Evolutionary conservation across 345 rosid genomes (phyloP), one percentile per base, ranked within the genome.

Genomic region (Ceriops decandra): DNA sequence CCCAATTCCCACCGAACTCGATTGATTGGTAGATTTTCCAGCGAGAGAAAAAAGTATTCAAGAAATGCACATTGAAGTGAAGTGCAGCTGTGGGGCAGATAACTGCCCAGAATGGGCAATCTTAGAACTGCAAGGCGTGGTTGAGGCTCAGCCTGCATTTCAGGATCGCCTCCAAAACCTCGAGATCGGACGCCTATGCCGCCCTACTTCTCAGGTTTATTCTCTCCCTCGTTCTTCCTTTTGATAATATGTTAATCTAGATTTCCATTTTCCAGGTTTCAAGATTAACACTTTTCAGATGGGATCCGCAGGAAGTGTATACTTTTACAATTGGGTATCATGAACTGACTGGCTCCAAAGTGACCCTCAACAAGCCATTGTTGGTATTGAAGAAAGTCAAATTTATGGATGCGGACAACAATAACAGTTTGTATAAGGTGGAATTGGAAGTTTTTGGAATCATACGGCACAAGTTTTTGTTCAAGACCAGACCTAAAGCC

Each of bases 21-120:
- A 42, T 42, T 13, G 16, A 2, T 13, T 42, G 16, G 47, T 42
- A 13, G 16, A 13, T 42, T 42, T 42, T 42, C 49, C 17, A 15
- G 4, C 17, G 49, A 42, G 49, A 42, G 49, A 42, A 13, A 42
- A 13, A 42, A 3, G 22, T 95, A 89, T 74, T 71, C 91, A 63
- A 82, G 92, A 64, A 70, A 91, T 95, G 97, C 89, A 95, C 88
- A 91, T 91, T 46, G 76, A 82, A 72, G 84, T 95, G 64, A 90
- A 87, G 79, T 42, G 49, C 62, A 75, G 82, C 24, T 91, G 97
- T 49, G 88, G 89, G 33, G 88, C 74, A 28, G 92, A 82, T 11
- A 77, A 75, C 21, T 95, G 99, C 63, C 88, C 79, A n/a, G 95
- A 91, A 57, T 95, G 99, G 97, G 88, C 85, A 36, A 81, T 95